phyloP scores from a whole-genome alignment of 148 eudicot species.

The Chenopodium album region DNA sequence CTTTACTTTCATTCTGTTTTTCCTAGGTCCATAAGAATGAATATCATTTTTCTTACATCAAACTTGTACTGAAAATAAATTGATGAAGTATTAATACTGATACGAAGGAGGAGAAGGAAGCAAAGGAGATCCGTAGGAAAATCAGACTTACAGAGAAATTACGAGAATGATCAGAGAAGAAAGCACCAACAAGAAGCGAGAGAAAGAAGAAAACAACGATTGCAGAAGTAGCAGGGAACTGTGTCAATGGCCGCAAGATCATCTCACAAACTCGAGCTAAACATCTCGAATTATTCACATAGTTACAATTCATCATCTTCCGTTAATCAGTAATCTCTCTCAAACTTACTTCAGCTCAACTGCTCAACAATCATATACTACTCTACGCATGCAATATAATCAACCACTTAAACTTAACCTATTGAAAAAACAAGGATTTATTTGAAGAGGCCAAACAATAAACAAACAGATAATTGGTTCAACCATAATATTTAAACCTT shows the following conservation, averaged over 20 bases:
- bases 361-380: too few species aligned
- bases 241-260: neutral
- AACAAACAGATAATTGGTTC: too few species aligned
- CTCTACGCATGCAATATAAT: too few species aligned
- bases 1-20: too few species aligned
- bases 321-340: neutral
- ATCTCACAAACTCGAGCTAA: neutral
- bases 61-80: too few species aligned
- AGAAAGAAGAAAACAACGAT: neutral
- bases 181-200: neutral
- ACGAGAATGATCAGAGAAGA: neutral
- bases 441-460: neutral
- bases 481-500: too few species aligned
- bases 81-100: too few species aligned
- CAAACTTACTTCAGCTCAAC: neutral
- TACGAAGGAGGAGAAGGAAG: neutral
- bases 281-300: neutral
- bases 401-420: too few species aligned
- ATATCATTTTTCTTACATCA: neutral
- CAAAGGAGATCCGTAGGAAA: neutral
- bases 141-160: neutral
- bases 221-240: neutral
- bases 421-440: neutral
- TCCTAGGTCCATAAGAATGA: too few species aligned
- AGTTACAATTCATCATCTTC: neutral